These are phyloP conservation scores for Kodamaea plutei DNA, from an alignment of 1,139 yeast genomes.

Conservation along the genomic window DNA sequence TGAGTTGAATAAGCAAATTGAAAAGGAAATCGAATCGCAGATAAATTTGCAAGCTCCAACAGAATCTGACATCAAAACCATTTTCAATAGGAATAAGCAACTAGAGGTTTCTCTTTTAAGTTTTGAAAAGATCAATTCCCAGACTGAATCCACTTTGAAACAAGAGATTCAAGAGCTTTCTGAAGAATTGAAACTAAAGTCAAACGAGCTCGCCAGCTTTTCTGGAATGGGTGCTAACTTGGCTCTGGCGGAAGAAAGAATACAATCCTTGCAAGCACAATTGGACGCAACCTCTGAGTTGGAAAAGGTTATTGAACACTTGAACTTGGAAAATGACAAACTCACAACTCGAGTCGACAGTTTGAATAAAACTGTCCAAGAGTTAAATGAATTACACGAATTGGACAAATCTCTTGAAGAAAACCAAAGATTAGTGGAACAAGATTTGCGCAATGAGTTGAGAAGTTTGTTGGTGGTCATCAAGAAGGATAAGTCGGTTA, in stretches of 20 bases:
- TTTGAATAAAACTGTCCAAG: constrained; percentile 44
- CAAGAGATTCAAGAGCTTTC: constrained; percentile 25
- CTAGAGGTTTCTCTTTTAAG: constrained; percentile 38
- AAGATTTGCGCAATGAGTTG: constrained; percentile 49
- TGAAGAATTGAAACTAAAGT: constrained; percentile 12
- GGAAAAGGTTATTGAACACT: constrained; percentile 48
- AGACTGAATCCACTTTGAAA: constrained; percentile 21
- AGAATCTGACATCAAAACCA: constrained; percentile 16
- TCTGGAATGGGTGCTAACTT: constrained; percentile 27
- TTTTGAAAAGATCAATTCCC: constrained; percentile 31
- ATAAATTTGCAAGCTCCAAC: constrained; percentile 10
- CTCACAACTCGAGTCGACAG: constrained; percentile 35
- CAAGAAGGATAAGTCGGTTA: constrained; percentile 21
- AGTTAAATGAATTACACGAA: constrained; percentile 56
- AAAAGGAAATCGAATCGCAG: constrained; percentile 28
- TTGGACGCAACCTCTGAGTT: constrained; percentile 42
- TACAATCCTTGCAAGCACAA: constrained; percentile 42
- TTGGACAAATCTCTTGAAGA: constrained; percentile 63
- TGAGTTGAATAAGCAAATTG: constrained; percentile 38
- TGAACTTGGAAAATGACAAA: constrained; percentile 52
- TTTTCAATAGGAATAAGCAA: constrained; percentile 28
- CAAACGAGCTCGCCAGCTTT: constrained; percentile 14
- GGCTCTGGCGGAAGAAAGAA: constrained; percentile 34
- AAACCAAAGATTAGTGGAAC: constrained; percentile 50
- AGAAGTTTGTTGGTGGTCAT: constrained; percentile 26